Percentiles rank a stretch among this genome's conserved stretches.
phyloP scores from a whole-genome alignment of 2,329 filamentous ascomycete species.

The Ophiostoma himal-ulmi region DNA sequence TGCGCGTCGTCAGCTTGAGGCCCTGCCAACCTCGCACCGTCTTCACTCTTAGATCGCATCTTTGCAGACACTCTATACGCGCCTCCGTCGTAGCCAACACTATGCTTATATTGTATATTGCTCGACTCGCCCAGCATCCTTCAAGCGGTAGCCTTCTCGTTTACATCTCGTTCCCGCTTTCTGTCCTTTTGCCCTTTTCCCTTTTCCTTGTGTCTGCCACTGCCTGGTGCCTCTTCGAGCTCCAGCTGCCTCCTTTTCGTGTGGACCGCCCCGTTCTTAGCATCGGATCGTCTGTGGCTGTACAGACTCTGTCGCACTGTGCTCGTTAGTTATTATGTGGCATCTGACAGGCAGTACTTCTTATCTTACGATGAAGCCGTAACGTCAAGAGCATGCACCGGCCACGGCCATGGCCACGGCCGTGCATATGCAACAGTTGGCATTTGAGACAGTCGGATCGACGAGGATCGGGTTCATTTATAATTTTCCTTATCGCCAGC shows the following conservation, averaged over 20 bases:
- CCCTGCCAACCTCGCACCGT: not conserved
- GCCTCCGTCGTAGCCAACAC: not conserved
- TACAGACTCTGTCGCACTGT: not conserved
- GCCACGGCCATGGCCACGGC: too few relatives aligned
- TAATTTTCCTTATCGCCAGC: too few relatives aligned
- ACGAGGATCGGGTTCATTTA: not conserved
- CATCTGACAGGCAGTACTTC: not conserved
- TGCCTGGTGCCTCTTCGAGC: not conserved
- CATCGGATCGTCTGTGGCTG: constrained; percentile 11
- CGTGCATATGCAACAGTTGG: too few relatives aligned
- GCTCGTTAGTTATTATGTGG: not conserved
- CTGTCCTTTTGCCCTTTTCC: not conserved
- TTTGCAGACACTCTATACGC: not conserved
- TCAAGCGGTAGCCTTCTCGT: not conserved
- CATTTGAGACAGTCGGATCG: not conserved
- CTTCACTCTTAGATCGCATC: not conserved
- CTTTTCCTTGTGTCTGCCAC: not conserved
- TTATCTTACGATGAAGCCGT: too few relatives aligned
- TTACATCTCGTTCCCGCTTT: constrained; percentile 1
- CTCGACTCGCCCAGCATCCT: too few relatives aligned
- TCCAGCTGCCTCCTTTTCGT: constrained; percentile 12
- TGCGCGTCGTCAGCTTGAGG: constrained; percentile 4
- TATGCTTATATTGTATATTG: not conserved
- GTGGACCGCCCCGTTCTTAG: constrained; percentile 6
- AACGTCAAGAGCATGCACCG: too few relatives aligned